phyloP scores from a whole-genome alignment of 208 protist species.

The Naegleria gruberi region DNA sequence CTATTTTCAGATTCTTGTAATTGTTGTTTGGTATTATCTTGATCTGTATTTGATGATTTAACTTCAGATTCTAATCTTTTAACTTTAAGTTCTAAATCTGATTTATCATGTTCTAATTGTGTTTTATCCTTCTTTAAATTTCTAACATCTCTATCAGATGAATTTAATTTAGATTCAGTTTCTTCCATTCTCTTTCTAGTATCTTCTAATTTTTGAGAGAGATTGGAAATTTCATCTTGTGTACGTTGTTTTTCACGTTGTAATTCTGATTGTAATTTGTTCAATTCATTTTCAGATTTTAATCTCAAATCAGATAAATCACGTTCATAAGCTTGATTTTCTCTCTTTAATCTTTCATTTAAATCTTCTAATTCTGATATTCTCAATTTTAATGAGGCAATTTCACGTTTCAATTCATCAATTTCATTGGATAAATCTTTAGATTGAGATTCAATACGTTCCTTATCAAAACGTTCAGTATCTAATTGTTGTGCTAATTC shows the following conservation, averaged over 20 bases:
- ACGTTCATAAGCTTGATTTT: background rate
- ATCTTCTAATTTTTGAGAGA: background rate
- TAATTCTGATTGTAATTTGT: background rate
- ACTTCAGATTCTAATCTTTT: background rate
- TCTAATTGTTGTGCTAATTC: background rate
- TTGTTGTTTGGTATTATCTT: background rate
- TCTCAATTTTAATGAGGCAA: background rate
- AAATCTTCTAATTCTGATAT: background rate
- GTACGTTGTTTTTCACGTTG: background rate
- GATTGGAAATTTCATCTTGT: background rate
- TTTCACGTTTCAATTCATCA: background rate
- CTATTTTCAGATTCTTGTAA: background rate
- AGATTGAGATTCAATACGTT: background rate
- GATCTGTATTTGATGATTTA: background rate
- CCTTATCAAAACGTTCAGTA: background rate
- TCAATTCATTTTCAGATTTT: background rate
- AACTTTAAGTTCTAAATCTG: background rate
- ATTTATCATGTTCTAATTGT: background rate
- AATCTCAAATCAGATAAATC: background rate
- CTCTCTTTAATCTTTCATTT: background rate
- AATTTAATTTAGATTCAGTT: background rate
- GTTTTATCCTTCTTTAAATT: background rate
- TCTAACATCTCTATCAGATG: background rate
- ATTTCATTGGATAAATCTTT: background rate
- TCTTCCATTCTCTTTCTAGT: background rate